Percentiles rank a stretch among this genome's conserved stretches.
phyloP scores from a whole-genome alignment of 768 basidiomycete genomes.

The Lactifluus piperatus region DNA sequence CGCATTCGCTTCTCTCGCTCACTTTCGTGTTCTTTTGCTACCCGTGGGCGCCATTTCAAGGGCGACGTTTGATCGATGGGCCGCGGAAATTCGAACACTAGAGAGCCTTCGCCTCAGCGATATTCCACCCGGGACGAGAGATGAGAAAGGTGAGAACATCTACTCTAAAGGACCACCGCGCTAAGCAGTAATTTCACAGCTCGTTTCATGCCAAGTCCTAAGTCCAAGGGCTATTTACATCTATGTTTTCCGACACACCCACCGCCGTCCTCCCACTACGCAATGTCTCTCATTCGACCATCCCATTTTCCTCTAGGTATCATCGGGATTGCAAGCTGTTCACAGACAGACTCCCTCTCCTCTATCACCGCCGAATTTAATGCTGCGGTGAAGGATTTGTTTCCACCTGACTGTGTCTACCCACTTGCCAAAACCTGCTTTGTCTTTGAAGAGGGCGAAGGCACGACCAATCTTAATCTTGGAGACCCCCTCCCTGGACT shows the following conservation, averaged over 20 bases:
- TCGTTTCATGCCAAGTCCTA: constrained; percentile 72
- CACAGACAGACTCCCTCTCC: constrained; percentile 42
- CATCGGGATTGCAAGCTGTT: constrained; percentile 75
- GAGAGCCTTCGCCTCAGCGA: constrained; percentile 70
- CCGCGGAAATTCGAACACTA: constrained; percentile 63
- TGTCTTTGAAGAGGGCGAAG: constrained; percentile 69
- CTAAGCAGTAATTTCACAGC: constrained; percentile 33
- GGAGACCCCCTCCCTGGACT: constrained; percentile 52
- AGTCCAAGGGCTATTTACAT: constrained; percentile 75
- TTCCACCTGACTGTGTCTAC: constrained; percentile 56
- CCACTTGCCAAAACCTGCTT: constrained; percentile 79
- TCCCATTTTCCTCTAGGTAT: constrained; percentile 83
- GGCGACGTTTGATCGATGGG: constrained; percentile 64
- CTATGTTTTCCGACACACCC: constrained; percentile 72
- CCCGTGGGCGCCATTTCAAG: constrained; percentile 74
- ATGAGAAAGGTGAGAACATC: constrained; percentile 54
- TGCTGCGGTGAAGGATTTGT: constrained; percentile 51
- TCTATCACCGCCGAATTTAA: constrained; percentile 60
- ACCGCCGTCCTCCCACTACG: constrained; percentile 53
- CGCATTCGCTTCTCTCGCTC: constrained; percentile 76
- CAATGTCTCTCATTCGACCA: constrained; percentile 64
- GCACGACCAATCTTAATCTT: constrained; percentile 44
- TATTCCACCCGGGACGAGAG: constrained; percentile 70
- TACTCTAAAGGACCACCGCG: neutral
- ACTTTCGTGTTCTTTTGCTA: constrained; percentile 75